A percentile compares a stretch with the other conserved stretches of the same genome.
Evolutionary conservation across 2,329 filamentous ascomycete species (phyloP).

Genomic region (Ophiostoma australiae): DNA sequence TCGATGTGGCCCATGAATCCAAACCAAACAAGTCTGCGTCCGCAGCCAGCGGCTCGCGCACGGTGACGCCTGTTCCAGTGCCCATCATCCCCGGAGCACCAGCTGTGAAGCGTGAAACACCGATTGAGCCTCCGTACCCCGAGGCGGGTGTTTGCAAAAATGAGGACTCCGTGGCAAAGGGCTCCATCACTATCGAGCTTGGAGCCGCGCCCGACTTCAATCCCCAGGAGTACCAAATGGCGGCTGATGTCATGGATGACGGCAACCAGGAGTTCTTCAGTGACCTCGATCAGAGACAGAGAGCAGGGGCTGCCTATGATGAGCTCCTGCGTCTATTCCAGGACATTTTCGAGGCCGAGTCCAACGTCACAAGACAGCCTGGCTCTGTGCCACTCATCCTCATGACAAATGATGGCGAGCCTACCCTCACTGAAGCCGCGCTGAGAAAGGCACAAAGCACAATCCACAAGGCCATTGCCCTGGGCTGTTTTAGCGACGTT

Average conservation of each 20-base stretch:
- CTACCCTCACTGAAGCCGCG: conserved; percentile 59
- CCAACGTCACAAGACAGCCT: conserved; percentile 55
- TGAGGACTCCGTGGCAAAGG: not conserved
- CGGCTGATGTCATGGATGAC: conserved; percentile 45
- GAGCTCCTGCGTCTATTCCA: conserved; percentile 65
- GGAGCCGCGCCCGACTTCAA: conserved; percentile 41
- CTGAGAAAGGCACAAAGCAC: conserved; percentile 69
- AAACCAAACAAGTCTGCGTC: not conserved
- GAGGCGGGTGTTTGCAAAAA: not conserved
- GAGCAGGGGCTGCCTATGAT: conserved; percentile 68
- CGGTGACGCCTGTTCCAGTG: conserved; percentile 8
- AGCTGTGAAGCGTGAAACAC: conserved; percentile 3
- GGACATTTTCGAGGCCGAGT: conserved; percentile 72
- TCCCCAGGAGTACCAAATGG: conserved; percentile 49
- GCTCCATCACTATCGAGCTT: conserved; percentile 47
- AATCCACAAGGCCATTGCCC: conserved; percentile 65
- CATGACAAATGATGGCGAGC: conserved; percentile 54
- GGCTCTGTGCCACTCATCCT: conserved; percentile 51
- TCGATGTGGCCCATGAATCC: not conserved
- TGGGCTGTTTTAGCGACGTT: conserved; percentile 64
- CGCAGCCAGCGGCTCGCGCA: conserved; percentile 14
- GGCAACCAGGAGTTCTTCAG: conserved; percentile 54
- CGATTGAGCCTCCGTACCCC: not conserved
- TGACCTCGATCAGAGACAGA: conserved; percentile 72
- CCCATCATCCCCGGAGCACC: conserved; percentile 4